Evolutionary conservation across 2,329 filamentous ascomycete species (phyloP).

Genomic region (Apiospora malaysiana): DNA sequence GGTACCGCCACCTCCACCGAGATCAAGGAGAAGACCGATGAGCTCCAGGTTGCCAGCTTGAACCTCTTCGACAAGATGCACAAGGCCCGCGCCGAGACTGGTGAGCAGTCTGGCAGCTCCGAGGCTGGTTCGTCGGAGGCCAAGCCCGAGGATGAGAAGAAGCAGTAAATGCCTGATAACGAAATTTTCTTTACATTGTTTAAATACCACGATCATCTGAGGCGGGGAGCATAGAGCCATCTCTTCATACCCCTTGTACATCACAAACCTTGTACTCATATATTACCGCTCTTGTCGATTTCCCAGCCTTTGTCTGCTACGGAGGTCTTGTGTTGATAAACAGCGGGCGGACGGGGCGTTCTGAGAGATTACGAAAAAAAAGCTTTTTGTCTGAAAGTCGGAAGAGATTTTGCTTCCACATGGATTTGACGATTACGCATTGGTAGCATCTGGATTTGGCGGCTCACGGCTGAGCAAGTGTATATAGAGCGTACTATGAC

Average conservation of each 20-base stretch:
- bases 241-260: slow-evolving; percentile 48
- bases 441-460: slow-evolving; percentile 47
- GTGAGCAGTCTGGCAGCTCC: slow-evolving; percentile 56
- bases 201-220: slow-evolving; percentile 30
- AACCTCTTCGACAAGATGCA: slow-evolving; percentile 99
- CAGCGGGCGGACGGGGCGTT: slow-evolving; percentile 41
- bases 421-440: slow-evolving; percentile 52
- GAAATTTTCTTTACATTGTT: slow-evolving; percentile 30
- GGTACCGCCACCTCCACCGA: slow-evolving; percentile 83
- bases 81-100: slow-evolving; percentile 81
- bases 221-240: slow-evolving; percentile 36
- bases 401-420: slow-evolving; percentile 30
- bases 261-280: slow-evolving; percentile 56
- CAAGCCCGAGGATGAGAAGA: slow-evolving; percentile 67
- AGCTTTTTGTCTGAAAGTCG: slow-evolving; percentile 32
- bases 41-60: slow-evolving; percentile 93
- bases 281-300: slow-evolving; percentile 42
- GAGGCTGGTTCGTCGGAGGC: slow-evolving; percentile 49
- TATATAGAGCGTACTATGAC: slow-evolving; percentile 49
- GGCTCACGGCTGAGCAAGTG: slow-evolving; percentile 48
- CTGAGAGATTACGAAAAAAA: slow-evolving; percentile 40
- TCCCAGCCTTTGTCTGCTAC: slow-evolving; percentile 28
- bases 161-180: slow-evolving; percentile 53
- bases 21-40: slow-evolving; percentile 98
- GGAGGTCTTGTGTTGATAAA: slow-evolving; percentile 44